Evolutionary conservation across 2,329 filamentous ascomycete species (phyloP).

Genomic region (Nigrospora osmanthi): DNA sequence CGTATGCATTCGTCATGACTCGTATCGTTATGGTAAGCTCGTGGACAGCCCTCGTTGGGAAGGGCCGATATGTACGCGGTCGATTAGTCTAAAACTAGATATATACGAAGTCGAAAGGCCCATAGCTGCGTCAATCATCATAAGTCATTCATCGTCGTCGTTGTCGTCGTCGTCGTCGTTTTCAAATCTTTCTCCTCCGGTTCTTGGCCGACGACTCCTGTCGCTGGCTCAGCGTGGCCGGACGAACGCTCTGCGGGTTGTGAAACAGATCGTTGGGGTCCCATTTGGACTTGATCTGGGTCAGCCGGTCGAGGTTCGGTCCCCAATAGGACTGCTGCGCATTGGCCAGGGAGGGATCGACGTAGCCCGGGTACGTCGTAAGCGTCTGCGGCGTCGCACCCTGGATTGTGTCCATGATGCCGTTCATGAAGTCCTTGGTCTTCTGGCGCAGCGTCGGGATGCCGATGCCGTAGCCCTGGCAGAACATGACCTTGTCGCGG

Average conservation of each 20-base stretch:
- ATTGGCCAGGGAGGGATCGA: conserved; percentile 42
- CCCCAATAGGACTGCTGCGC: conserved; percentile 49
- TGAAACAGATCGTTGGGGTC: conserved; percentile 49
- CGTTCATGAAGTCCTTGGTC: conserved; percentile 41
- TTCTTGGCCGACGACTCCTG: conserved; percentile 2
- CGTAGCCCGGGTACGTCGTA: conserved; percentile 56
- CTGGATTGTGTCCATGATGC: conserved; percentile 37
- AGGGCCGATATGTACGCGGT: too few relatives aligned
- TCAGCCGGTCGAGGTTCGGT: conserved; percentile 36
- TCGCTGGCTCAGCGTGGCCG: conserved; percentile 3
- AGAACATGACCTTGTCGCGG: conserved; percentile 56
- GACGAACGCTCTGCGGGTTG: conserved; percentile 48
- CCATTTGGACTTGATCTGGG: conserved; percentile 40
- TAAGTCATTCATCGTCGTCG: background rate
- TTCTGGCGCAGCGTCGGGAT: conserved; percentile 33
- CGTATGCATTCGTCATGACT: too few relatives aligned
- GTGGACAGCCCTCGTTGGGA: too few relatives aligned
- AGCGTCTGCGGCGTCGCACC: conserved; percentile 26
- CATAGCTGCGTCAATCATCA: background rate
- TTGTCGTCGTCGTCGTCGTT: background rate
- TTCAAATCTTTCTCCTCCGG: background rate
- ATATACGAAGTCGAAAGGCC: background rate
- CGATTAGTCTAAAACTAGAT: background rate
- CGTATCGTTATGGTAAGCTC: too few relatives aligned
- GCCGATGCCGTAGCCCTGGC: conserved; percentile 53